Percentiles rank a stretch among this genome's conserved stretches.
phyloP scores from a whole-genome alignment of 768 basidiomycete species.

The Mycena sanguinolenta region DNA sequence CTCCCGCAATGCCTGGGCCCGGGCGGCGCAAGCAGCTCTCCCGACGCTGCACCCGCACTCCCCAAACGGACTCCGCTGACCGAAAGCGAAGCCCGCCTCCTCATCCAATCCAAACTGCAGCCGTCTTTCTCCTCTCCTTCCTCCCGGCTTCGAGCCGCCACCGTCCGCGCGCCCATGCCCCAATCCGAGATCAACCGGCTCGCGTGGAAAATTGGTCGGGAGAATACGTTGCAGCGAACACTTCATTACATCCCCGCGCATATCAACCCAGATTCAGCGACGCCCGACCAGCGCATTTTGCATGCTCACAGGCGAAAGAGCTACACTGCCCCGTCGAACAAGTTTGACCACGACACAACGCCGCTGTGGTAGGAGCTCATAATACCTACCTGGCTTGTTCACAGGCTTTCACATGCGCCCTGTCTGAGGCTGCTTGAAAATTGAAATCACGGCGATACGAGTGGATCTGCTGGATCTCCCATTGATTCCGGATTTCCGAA shows the following conservation, averaged over 20 bases:
- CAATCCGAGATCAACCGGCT: slow-evolving; percentile 2
- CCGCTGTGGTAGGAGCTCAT: too few relatives aligned
- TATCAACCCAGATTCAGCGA: background rate
- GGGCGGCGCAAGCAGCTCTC: too few relatives aligned
- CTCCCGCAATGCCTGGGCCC: background rate
- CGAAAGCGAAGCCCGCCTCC: background rate
- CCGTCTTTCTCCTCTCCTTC: background rate
- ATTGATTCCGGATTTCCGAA: too few relatives aligned
- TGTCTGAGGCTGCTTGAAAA: too few relatives aligned
- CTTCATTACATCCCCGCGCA: too few relatives aligned
- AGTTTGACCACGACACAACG: background rate
- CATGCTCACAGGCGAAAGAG: background rate
- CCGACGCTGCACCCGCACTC: background rate
- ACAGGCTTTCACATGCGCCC: too few relatives aligned
- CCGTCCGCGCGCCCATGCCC: background rate
- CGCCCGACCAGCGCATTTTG: too few relatives aligned
- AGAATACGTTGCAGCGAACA: background rate
- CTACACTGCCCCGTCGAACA: too few relatives aligned
- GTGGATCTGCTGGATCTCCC: too few relatives aligned
- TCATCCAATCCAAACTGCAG: background rate
- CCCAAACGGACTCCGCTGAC: background rate
- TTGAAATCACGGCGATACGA: too few relatives aligned
- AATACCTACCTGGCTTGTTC: too few relatives aligned
- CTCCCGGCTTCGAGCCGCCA: too few relatives aligned
- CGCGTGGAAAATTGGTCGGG: background rate